These are phyloP conservation scores for Rugosomyces carneus DNA, from an alignment of 1,284 basidiomycete species.

Conservation along the genomic window DNA sequence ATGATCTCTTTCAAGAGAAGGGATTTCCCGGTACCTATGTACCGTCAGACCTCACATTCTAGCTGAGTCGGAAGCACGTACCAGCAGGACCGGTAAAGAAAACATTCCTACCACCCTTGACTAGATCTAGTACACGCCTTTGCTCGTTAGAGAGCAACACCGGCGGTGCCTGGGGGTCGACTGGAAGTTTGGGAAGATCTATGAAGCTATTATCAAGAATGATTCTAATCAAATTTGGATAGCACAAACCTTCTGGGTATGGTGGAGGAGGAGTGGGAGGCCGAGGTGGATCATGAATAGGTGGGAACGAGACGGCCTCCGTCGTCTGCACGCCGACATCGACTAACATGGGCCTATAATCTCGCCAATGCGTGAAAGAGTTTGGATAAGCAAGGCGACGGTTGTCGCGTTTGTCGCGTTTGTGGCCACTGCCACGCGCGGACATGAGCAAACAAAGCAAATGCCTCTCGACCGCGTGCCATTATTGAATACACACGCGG, in stretches of 20 bases:
- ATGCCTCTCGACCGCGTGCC: no score
- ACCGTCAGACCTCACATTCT: neutral
- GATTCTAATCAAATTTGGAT: neutral
- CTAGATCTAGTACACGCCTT: slow-evolving; percentile 25
- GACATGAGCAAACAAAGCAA: neutral
- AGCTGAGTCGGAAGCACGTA: slow-evolving; percentile 17
- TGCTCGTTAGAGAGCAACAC: slow-evolving; percentile 31
- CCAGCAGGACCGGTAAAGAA: slow-evolving; percentile 84
- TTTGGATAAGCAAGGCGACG: slow-evolving; percentile 8
- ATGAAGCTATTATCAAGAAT: neutral
- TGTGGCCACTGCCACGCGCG: neutral
- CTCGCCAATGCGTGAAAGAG: slow-evolving; percentile 13
- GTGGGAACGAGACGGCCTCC: neutral
- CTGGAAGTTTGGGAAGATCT: neutral
- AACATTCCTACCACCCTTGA: slow-evolving; percentile 29
- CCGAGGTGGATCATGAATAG: neutral
- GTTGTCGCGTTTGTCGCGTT: neutral
- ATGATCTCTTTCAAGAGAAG: slow-evolving; percentile 65
- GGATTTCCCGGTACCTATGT: slow-evolving; percentile 83
- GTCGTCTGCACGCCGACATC: slow-evolving; percentile 12
- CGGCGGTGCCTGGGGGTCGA: neutral
- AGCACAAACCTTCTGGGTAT: neutral
- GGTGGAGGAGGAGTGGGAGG: neutral
- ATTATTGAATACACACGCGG: neutral
- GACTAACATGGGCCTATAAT: slow-evolving; percentile 9